Base-by-base conservation (phyloP, 2,329 filamentous ascomycete species). In the Furcasterigmium sp. region DNA sequence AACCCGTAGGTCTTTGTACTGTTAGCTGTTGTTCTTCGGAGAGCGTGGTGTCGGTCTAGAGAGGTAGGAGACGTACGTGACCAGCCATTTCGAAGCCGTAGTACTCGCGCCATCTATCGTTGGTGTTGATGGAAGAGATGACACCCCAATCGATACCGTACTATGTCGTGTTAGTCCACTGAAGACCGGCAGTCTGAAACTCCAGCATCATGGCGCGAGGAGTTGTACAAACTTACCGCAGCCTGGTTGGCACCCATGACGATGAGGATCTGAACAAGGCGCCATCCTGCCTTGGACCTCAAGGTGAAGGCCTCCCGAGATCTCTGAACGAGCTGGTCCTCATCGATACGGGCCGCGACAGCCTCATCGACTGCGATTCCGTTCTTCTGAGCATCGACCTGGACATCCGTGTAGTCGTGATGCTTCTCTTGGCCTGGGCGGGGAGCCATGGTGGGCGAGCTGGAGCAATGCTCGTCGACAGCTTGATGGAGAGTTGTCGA, bases 81-180 rank as follows among this genome's bases (percentile, higher is more conserved):
- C 70, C 69, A 9, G 58, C 56, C 17, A 57, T 64, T 3, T 51
- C 63, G 36, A 73, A 70, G 9, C 60, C 60, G 40, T 72, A 70
- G 47, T 66, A 73, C 5, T 50, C 48, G 46, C 72, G 69, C 65
- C 69, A 73, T 25, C 57, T 49, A 6, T 58, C 44, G 36, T 64
- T 60, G 9, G 67, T 58, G 44, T 73, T 72, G 46, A 73, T 70
- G 30, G 67, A 65, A 30, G 62, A 56, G 30, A 74, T 73, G 21
- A 74, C 69, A 20, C 65, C 65, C 70, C 70, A 74, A 48, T 73
- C 70, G 32, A 74, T 63, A 47, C 70, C 70, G 46, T 64, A 72
- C 45, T 44, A 21, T 3, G 11, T 10, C 3, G 9, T 8, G 25
- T 46, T 20, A 44, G 44, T 20, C 7, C 13, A 13, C n/a, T 5